These are phyloP conservation scores for Serendipita sp. DNA, from an alignment of 768 basidiomycete genomes.

Conservation along the genomic window DNA sequence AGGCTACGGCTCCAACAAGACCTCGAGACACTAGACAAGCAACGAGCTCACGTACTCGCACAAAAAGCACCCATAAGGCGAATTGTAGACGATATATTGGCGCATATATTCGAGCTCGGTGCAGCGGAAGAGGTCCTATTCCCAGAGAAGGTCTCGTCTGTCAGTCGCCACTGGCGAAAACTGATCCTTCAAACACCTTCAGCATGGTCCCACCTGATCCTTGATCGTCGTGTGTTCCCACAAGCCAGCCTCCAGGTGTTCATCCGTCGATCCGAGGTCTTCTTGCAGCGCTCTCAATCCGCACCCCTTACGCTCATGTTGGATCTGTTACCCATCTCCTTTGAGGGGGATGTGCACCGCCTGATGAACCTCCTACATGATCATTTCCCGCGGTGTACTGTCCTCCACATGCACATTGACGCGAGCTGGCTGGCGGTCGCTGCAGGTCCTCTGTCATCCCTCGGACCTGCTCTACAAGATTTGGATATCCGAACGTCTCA, in stretches of 20 bases:
- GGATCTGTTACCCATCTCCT: not conserved
- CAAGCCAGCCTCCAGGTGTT: not conserved
- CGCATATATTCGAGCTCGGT: constrained; percentile 2
- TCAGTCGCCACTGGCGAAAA: constrained; percentile 1
- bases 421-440: not conserved
- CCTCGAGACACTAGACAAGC: not conserved
- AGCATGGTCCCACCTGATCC: not conserved
- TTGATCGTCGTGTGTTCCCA: not conserved
- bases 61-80: not conserved
- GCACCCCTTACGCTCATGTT: not conserved
- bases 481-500: constrained; percentile 3
- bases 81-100: constrained; percentile 1
- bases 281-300: not conserved
- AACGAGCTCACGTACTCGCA: constrained; percentile 1
- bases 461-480: not conserved
- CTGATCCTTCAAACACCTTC: not conserved
- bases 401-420: not conserved
- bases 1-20: not conserved
- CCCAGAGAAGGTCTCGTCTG: not conserved
- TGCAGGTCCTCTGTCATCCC: not conserved
- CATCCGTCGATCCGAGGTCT: not conserved
- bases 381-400: not conserved
- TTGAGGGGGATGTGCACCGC: not conserved
- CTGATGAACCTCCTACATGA: not conserved
- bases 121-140: constrained; percentile 1